phyloP scores from a whole-genome alignment of 2,329 filamentous ascomycete genomes.

The Pseudogymnoascus sp. region DNA sequence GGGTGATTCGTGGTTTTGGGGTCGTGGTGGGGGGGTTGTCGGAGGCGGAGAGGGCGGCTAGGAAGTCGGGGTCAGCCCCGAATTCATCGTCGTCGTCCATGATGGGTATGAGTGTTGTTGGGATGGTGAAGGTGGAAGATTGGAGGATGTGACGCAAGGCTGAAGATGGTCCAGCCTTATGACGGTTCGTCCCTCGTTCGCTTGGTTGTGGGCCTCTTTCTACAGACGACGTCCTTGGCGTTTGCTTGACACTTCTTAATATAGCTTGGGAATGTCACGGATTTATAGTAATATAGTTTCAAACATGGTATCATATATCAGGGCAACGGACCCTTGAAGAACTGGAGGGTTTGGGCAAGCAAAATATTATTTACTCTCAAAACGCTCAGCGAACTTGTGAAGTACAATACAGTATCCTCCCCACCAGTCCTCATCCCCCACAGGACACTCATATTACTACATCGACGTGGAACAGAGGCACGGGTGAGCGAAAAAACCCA shows the following conservation, averaged over 20 bases:
- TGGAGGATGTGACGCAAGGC: neutral
- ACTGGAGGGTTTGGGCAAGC: neutral
- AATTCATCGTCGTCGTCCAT: constrained; percentile 47
- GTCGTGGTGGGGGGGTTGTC: constrained; percentile 17
- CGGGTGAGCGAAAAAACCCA: constrained; percentile 2
- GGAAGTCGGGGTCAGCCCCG: constrained; percentile 49
- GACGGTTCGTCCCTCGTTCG: neutral
- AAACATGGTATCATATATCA: neutral
- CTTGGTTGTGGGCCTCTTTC: neutral
- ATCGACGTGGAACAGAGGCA: neutral
- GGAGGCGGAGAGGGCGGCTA: constrained; percentile 46
- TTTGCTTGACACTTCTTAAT: neutral
- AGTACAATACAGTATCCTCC: neutral
- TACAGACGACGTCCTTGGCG: neutral
- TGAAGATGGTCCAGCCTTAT: neutral
- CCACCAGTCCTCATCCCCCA: neutral
- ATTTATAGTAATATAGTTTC: neutral
- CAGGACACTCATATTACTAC: neutral
- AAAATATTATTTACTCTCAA: neutral
- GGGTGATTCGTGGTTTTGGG: constrained; percentile 35
- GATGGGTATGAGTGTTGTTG: neutral
- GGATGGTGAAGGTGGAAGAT: neutral
- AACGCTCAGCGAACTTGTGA: neutral
- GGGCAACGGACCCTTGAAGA: neutral
- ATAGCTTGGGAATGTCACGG: neutral